A percentile compares a stretch with the other conserved stretches of the same genome.
Conservation (phyloP, 1,139 yeast genomes). For the Arxiozyma heterogenica region DNA sequence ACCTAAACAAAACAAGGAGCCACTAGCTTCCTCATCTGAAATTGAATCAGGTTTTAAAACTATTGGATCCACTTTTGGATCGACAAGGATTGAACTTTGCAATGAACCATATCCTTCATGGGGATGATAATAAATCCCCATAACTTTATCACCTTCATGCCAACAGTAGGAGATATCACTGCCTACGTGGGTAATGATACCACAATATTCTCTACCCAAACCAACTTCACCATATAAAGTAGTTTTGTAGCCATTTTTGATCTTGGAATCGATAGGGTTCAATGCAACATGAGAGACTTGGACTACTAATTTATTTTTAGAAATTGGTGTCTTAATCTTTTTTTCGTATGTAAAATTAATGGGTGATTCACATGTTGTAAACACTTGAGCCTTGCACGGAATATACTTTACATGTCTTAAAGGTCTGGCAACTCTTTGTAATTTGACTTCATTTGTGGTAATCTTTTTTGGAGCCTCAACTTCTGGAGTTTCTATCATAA, state of each 20-base stretch:
- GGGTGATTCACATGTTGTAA: conserved; percentile 31
- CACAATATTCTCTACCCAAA: conserved; percentile 62
- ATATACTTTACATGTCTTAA: conserved; percentile 34
- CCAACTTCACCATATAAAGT: conserved; percentile 41
- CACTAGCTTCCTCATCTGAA: conserved; percentile 49
- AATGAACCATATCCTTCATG: conserved; percentile 42
- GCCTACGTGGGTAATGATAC: conserved; percentile 54
- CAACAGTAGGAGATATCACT: conserved; percentile 33
- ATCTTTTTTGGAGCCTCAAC: conserved; percentile 21
- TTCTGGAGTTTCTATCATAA: conserved; percentile 9
- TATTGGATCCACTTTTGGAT: conserved; percentile 35
- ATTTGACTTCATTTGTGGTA: conserved; percentile 12
- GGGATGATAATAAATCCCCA: conserved; percentile 44
- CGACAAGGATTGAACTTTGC: conserved; percentile 41
- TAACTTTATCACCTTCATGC: conserved; percentile 54
- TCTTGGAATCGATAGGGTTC: conserved; percentile 61
- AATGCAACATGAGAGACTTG: conserved; percentile 35
- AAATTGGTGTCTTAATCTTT: conserved; percentile 36
- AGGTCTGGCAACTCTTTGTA: conserved; percentile 36
- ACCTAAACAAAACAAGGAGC: conserved; percentile 44
- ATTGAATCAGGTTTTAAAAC: conserved; percentile 42
- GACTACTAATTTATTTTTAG: conserved; percentile 42
- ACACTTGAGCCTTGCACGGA: conserved; percentile 34
- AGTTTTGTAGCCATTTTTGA: conserved; percentile 33
- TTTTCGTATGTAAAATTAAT: conserved; percentile 35